Conservation (phyloP, 495 filamentous ascomycete species). For the Usnea hakonensis region DNA sequence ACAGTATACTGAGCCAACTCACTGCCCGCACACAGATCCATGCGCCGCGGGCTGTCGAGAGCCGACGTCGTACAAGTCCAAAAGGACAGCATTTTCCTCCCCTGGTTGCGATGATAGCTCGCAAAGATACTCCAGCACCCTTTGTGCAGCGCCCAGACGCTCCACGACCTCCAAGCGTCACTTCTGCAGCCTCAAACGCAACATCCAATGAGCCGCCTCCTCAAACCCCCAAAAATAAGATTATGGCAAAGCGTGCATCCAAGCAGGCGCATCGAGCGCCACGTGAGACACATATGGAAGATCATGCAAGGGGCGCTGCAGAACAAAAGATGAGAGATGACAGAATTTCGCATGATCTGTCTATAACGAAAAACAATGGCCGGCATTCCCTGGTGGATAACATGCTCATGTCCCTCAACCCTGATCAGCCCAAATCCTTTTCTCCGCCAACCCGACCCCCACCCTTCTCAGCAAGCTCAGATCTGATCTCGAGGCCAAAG, state of each 20-base stretch:
- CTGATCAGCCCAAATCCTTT: slow-evolving; percentile 30
- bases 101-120: slow-evolving; percentile 12
- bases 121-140: slow-evolving; percentile 21
- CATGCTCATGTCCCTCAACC: slow-evolving; percentile 80
- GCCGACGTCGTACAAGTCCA: neutral
- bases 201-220: slow-evolving; percentile 34
- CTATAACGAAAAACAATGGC: slow-evolving; percentile 61
- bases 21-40: neutral
- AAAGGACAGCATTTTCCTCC: neutral
- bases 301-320: slow-evolving; percentile 31
- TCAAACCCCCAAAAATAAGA: slow-evolving; percentile 35
- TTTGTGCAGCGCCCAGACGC: slow-evolving; percentile 11
- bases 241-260: slow-evolving; percentile 24
- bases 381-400: slow-evolving; percentile 87
- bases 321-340: slow-evolving; percentile 37
- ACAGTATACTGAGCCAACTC: neutral
- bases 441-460: slow-evolving; percentile 25
- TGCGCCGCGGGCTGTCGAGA: neutral
- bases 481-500: slow-evolving; percentile 23
- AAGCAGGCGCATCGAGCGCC: slow-evolving; percentile 29
- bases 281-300: slow-evolving; percentile 46
- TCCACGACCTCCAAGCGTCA: slow-evolving; percentile 12
- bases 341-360: slow-evolving; percentile 83
- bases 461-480: slow-evolving; percentile 25
- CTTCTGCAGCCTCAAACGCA: slow-evolving; percentile 14